Base-by-base conservation (phyloP, 148 eudicot species). In the Rhododendron ovatum region DNA sequence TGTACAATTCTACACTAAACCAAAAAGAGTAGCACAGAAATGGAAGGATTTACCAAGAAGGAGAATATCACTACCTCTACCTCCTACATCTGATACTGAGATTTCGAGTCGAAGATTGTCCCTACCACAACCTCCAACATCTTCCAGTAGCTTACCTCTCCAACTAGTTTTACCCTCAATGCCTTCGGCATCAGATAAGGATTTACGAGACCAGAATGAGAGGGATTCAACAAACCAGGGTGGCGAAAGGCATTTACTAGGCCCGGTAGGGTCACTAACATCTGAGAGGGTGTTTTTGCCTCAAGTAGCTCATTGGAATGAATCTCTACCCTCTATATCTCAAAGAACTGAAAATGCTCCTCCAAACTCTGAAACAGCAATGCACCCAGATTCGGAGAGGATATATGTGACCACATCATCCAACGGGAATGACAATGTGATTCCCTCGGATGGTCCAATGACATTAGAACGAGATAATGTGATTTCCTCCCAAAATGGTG, bases 1-100 rank as follows among this genome's bases (percentile, higher is more conserved):
- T 14, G 84, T 89, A 35, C 90, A 91, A 47, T 89, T 91, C 87
- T 91, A 89, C 85, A 91, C 92, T 10, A 87, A 86, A 74, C 78
- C 89, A 41, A 91, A 91, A 59, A 74, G 82, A 37, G 91, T 91
- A 55, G 86, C 92, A 18, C 89, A 88, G 30, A 85, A 86, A 79
- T 91, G 92, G 92, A 91, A 74, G 48, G 86, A 88, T 43, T 83
- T 88, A 78, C 85, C 90, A 30, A 78, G 84, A 59, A 24, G 90
- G 78, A 88, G 84, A 85, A 41, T 85, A 4, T 43, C 83, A 65
- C 82, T 37, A 37, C 43, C 63, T 76, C 59, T 35, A 30, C 87
- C 79, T 82, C 81, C 73, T 77, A 50, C 84, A 74, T 86, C 87
- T 26, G 88, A 88, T 59, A 82, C 59, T 26, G 89, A 84, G 41